Evolutionary conservation across 208 protist genomes (phyloP), one percentile per base, ranked within the genome.

Genomic region (Novymonas esmeraldas): DNA sequence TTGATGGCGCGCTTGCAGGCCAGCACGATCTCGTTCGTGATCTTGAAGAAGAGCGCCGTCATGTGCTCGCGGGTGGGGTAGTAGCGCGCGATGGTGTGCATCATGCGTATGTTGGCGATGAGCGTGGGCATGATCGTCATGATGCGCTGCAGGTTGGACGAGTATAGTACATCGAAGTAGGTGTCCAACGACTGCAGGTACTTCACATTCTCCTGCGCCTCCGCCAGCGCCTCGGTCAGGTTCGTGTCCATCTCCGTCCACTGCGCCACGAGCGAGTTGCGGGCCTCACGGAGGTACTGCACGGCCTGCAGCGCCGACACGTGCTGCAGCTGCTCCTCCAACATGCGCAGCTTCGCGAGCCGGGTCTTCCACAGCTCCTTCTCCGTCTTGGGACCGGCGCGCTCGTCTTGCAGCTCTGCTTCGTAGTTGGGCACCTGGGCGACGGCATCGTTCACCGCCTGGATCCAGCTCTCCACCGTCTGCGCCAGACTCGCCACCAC

Each of bases 131-230:
- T 85, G 13, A 97, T 77, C 24, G 97, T 97, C 58, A 92, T 91
- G 56, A 99, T 99, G 48, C 93, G 78, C 45, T 77, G 70, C 64
- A 98, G 95, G 58, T 91, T 89, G 58, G 87, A 93, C 24, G 64
- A 79, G 84, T 98, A 98, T 44, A 99, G 85, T 76, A 98, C 97
- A 82, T 99, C 95, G 73, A 98, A 94, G 77, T 98, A 98, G 70
- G 96, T 97, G 66, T 98, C 95, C 49, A 99, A 77, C 14, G 93
- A 98, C 41, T 90, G 89, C 59, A 99, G 87, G 79, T 99, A 99
- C 80, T 98, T 97, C 34, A 99, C 92, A 73, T 99, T 99, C 76
- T 99, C 98, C 73, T 98, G 98, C 13, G 98, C 98, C 90, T 99
- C 98, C 39, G 97, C 94, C n/a, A 97, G 69, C 26, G 87, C 93